Evolutionary conservation across 345 rosid genomes (phyloP).

Genomic region (Syzygium aqueum): DNA sequence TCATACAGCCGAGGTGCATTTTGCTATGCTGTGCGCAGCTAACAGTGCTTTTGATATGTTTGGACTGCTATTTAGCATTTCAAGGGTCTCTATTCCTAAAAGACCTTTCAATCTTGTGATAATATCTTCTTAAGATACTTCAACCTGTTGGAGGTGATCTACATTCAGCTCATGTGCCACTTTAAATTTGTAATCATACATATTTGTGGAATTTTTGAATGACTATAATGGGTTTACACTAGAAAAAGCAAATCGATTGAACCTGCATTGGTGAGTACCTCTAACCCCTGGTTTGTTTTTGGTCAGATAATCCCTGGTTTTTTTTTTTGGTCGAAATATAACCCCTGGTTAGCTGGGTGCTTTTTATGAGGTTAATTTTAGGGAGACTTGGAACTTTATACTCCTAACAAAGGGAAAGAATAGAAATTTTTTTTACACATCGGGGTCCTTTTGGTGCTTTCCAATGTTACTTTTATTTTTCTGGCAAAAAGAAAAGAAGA

Average conservation of each 20-base stretch:
- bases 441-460: neutral
- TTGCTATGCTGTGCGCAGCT: neutral
- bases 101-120: neutral
- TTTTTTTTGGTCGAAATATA: neutral
- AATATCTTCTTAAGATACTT: neutral
- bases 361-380: neutral
- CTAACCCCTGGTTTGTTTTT: neutral
- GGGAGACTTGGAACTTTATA: neutral
- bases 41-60: neutral
- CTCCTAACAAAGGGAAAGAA: neutral
- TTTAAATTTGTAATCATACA: neutral
- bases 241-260: neutral
- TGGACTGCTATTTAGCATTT: neutral
- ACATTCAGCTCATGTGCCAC: neutral
- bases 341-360: neutral
- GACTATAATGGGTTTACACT: neutral
- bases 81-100: neutral
- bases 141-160: neutral
- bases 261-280: neutral
- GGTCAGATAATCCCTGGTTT: too few relatives aligned
- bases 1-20: slow-evolving; percentile 57
- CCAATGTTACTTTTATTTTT: neutral
- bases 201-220: neutral
- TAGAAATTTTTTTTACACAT: neutral
- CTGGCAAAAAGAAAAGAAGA: neutral